Percentiles rank a stretch among this genome's conserved stretches.
Evolutionary conservation across 75 land plant genomes (phyloP).

Genomic region (Sequoiadendron giganteum): DNA sequence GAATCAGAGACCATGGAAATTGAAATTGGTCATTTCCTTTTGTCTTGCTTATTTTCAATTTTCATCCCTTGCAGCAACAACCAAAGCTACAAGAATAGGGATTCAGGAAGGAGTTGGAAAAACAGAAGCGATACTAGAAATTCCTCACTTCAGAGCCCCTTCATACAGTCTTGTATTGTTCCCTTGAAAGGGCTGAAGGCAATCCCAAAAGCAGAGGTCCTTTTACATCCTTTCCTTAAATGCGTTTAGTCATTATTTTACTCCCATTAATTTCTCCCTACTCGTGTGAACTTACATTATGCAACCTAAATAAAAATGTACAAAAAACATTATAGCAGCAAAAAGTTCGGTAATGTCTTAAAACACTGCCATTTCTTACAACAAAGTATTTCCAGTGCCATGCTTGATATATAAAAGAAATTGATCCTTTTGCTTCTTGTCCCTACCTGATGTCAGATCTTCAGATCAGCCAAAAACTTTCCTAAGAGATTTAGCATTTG

Average conservation of each 20-base stretch:
- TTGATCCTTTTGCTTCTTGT: neutral
- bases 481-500: neutral
- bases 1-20: neutral
- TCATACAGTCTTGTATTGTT: slow-evolving; percentile 80
- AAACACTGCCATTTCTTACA: neutral
- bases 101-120: neutral
- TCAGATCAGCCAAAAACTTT: neutral
- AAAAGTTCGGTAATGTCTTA: neutral
- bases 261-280: neutral
- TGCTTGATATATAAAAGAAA: neutral
- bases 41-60: neutral
- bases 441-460: neutral
- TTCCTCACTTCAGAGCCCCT: slow-evolving; percentile 72
- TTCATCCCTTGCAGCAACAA: neutral
- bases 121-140: neutral
- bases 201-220: slow-evolving; percentile 27
- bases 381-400: neutral
- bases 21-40: neutral
- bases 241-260: neutral
- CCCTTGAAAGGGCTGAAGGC: slow-evolving; percentile 63
- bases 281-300: neutral
- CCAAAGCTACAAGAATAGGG: neutral
- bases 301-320: neutral
- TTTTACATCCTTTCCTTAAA: neutral
- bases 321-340: neutral